These are phyloP conservation scores for Teratosphaeriaceae sp. DNA, from an alignment of 2,329 filamentous ascomycete species.

Conservation along the genomic window DNA sequence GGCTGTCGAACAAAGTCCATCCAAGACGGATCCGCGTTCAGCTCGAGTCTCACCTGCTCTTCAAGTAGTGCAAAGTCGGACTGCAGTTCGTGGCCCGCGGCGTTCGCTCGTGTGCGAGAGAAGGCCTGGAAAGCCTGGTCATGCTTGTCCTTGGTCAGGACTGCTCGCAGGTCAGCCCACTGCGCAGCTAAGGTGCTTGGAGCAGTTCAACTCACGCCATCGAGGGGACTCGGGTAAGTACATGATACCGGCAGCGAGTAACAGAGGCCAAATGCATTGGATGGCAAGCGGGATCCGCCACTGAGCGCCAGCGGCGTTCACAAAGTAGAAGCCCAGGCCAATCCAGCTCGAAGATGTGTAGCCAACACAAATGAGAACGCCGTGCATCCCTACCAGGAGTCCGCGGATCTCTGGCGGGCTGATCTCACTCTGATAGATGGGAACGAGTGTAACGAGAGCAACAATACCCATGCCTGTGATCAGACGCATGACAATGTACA, in stretches of 20 bases:
- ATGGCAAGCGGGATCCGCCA: constrained; percentile 4
- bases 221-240: constrained; percentile 40
- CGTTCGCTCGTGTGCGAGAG: too few relatives aligned
- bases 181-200: too few relatives aligned
- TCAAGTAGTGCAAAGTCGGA: too few relatives aligned
- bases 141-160: too few relatives aligned
- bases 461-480: constrained; percentile 1
- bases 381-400: background rate
- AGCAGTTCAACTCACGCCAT: constrained; percentile 61
- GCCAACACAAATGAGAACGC: background rate
- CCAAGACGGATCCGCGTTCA: background rate
- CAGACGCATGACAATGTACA: constrained; percentile 7
- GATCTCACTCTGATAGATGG: background rate
- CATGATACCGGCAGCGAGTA: background rate
- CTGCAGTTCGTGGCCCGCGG: too few relatives aligned
- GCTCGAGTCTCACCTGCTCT: background rate
- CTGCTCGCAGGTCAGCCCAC: too few relatives aligned
- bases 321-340: background rate
- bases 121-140: constrained; percentile 59
- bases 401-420: constrained; percentile 6
- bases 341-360: background rate
- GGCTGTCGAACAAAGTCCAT: background rate
- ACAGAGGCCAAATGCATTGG: background rate
- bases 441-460: background rate
- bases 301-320: background rate